Base-by-base conservation (phyloP, 495 filamentous ascomycete genomes). In the Cryomyces minteri region DNA sequence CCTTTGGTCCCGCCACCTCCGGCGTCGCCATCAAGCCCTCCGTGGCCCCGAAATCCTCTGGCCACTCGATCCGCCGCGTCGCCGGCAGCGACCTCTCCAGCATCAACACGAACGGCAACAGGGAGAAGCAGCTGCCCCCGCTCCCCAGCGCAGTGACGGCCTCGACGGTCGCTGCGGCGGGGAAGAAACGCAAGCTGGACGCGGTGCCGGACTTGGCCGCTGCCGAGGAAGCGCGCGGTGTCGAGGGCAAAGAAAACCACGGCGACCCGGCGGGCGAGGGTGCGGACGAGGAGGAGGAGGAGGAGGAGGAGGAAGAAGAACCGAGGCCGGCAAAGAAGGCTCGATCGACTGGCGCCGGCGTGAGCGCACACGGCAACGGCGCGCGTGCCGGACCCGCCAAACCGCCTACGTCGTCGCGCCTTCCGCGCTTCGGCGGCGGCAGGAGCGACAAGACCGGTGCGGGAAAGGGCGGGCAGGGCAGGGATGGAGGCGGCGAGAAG, bases 161-260 rank as follows among this genome's bases (percentile, higher is more conserved):
- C 34, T 25, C 34, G 8, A 37, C 34, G 8, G 34, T 9, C 9
- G 34, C 34, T 37, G 8, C 34, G 34, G 9, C 34, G 8, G 34
- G 8, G 53, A 65, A 65, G 56, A 25, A 25, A 25, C 58, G 62
- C 46, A 65, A 65, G 44, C 50, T 63, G 41, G 42, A 11, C 11
- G 32, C 5, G 44, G 37, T 18, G 44, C 18, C 18, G 9, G 37
- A 34, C 11, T n/a, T 11, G 1, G 9, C 31, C 0, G 7, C 8
- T 6, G n/a, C 32, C 31, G 43, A 31, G 11, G 33, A 11, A n/a
- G 43, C 30, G n/a, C 41, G 18, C 6, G 45, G 42, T 5, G 11
- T 12, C 10, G 43, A 43, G 4, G 48, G 51, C 37, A 56, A 56
- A 38, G 53, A 56, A 46, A 56, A 56, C 31, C 29, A 4, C 12